phyloP scores from a whole-genome alignment of 345 rosid genomes.

The Crucihimalaya himalaica region DNA sequence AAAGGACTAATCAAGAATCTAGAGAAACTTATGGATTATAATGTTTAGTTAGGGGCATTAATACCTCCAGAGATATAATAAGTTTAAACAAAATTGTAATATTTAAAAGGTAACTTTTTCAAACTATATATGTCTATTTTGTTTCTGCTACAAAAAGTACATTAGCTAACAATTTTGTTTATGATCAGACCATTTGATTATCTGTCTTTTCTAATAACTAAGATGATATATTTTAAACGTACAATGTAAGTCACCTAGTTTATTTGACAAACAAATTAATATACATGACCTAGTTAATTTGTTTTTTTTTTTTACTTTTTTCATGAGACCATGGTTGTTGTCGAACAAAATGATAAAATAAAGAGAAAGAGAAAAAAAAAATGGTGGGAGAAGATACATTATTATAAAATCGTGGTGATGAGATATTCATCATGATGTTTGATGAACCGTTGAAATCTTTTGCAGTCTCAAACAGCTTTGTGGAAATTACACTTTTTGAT shows the following conservation, averaged over 20 bases:
- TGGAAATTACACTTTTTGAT: slow-evolving; percentile 28
- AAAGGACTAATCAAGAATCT: slow-evolving; percentile 10
- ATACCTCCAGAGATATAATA: background rate
- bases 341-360: background rate
- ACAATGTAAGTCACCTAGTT: background rate
- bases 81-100: background rate
- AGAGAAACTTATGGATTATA: background rate
- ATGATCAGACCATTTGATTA: background rate
- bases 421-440: slow-evolving; percentile 39
- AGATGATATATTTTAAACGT: background rate
- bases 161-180: background rate
- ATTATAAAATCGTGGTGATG: slow-evolving; percentile 36
- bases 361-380: background rate
- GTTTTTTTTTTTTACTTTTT: background rate
- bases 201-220: background rate
- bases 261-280: background rate
- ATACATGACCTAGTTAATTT: background rate
- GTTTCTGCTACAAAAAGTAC: no score
- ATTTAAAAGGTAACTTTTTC: no score
- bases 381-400: slow-evolving; percentile 21
- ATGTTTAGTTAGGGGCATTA: background rate
- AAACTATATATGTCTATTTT: no score
- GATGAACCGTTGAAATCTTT: slow-evolving; percentile 29
- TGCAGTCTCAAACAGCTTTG: slow-evolving; percentile 18
- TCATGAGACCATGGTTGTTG: slow-evolving; percentile 9